Conservation (phyloP, 2,329 filamentous ascomycete genomes). For the Fusarium dlaminii region DNA sequence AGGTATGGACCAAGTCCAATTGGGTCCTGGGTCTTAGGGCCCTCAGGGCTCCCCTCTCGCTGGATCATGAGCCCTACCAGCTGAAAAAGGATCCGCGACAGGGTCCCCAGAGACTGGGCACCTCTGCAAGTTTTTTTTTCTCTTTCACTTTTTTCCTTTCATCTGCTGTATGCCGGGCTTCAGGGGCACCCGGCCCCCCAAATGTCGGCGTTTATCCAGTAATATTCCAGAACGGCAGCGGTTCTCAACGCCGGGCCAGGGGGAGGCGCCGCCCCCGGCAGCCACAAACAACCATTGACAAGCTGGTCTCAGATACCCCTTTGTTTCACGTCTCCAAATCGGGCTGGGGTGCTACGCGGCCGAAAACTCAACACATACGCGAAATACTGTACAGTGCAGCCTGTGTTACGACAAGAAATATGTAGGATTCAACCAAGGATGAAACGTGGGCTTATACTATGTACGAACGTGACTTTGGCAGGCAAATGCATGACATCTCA, state of each 20-base stretch:
- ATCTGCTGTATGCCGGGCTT: conserved; percentile 20
- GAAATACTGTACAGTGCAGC: conserved; percentile 9
- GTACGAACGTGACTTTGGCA: conserved; percentile 2
- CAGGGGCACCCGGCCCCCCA: conserved; percentile 29
- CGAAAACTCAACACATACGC: conserved; percentile 10
- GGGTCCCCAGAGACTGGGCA: conserved; percentile 24
- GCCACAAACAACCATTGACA: conserved; percentile 36
- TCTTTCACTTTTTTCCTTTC: neutral
- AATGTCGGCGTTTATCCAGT: conserved; percentile 23
- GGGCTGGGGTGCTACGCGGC: conserved; percentile 31
- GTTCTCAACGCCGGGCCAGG: conserved; percentile 33
- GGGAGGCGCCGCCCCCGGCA: conserved; percentile 40
- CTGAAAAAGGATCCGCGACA: conserved; percentile 41
- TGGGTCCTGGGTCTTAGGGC: neutral
- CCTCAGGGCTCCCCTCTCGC: neutral
- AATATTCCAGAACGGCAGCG: conserved; percentile 2
- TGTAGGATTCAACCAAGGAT: conserved; percentile 11
- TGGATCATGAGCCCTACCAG: conserved; percentile 32
- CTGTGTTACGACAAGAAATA: neutral
- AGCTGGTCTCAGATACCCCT: conserved; percentile 19
- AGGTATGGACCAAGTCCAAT: neutral
- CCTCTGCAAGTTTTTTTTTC: conserved; percentile 18
- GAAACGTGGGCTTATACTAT: conserved; percentile 8
- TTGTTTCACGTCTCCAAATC: conserved; percentile 42
- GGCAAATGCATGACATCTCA: conserved; percentile 24